phyloP scores from a whole-genome alignment of 345 rosid species.

The Chamaenerion angustifolium region DNA sequence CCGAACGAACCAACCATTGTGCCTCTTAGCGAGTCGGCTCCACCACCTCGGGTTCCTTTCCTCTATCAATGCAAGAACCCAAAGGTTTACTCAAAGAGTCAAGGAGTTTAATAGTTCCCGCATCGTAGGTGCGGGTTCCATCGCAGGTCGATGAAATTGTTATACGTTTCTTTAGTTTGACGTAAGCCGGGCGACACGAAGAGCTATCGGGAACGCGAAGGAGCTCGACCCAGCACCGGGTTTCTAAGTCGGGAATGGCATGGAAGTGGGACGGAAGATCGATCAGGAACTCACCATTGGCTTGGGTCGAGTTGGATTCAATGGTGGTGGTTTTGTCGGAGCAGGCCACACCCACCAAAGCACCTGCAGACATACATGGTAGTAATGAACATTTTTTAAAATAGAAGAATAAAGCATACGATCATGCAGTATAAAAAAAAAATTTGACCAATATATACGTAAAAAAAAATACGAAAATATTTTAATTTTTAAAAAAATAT shows the following conservation, averaged over 20 bases:
- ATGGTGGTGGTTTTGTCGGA: slow-evolving; percentile 3
- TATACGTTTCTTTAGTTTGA: slow-evolving; percentile 4
- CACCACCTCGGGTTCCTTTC: no score
- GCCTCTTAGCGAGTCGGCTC: no score
- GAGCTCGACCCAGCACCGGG: slow-evolving; percentile 14
- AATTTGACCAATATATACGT: no score
- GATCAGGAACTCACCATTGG: slow-evolving; percentile 22
- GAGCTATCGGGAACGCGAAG: slow-evolving; percentile 10
- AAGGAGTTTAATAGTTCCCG: slow-evolving; percentile 8
- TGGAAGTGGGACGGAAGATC: slow-evolving; percentile 39
- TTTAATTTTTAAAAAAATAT: no score
- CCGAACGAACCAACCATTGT: no score
- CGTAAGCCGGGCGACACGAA: slow-evolving; percentile 7
- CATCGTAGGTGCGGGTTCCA: slow-evolving; percentile 8
- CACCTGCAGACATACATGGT: slow-evolving; percentile 13
- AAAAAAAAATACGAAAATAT: no score
- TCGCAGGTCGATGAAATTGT: slow-evolving; percentile 2
- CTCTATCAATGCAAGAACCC: slow-evolving; percentile 5
- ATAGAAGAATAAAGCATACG: no score
- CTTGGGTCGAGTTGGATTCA: slow-evolving; percentile 5
- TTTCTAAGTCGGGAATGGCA: slow-evolving; percentile 19
- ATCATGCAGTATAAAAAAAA: no score
- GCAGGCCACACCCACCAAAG: slow-evolving; percentile 14
- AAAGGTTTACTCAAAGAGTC: slow-evolving; percentile 17
- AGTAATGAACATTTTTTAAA: background rate